These are phyloP conservation scores for Mycena amicta DNA, from an alignment of 768 basidiomycete genomes.

Conservation along the genomic window DNA sequence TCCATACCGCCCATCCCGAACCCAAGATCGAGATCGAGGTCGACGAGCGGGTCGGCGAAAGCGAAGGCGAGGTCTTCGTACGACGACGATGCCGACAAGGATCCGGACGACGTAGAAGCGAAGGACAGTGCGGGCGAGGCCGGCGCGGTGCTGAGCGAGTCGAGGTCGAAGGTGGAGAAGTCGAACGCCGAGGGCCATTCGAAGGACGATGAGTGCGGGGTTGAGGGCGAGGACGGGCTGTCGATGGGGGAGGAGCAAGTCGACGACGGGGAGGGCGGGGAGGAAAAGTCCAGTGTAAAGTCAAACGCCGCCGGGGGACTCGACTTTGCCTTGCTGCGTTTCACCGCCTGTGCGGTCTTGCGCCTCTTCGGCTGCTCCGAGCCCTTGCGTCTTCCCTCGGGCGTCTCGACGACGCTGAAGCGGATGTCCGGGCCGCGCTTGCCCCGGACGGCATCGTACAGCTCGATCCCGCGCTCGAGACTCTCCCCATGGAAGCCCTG, in stretches of 20 bases:
- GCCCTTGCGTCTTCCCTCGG: slow-evolving; percentile 1
- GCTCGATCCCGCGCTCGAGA: slow-evolving; percentile 45
- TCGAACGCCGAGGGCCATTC: background rate
- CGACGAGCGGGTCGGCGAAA: background rate
- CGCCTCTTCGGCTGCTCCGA: background rate
- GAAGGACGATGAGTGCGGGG: background rate
- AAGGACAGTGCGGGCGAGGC: slow-evolving; percentile 1
- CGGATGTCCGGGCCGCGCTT: slow-evolving; percentile 12
- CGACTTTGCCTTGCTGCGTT: background rate
- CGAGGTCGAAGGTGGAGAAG: background rate
- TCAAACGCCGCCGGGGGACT: background rate
- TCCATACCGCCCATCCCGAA: background rate
- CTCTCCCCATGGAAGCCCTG: slow-evolving; percentile 48
- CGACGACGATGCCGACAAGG: background rate
- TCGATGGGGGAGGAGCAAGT: background rate
- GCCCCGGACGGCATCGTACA: slow-evolving; percentile 35
- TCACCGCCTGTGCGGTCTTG: background rate
- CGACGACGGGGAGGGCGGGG: background rate
- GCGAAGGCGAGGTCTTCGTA: background rate
- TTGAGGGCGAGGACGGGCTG: background rate
- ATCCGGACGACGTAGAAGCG: background rate
- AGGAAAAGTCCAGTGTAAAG: background rate
- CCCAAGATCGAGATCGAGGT: background rate
- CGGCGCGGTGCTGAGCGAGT: background rate
- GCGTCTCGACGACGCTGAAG: slow-evolving; percentile 12